Base-by-base conservation (phyloP, 495 filamentous ascomycete species). In the Podospora sp. region DNA sequence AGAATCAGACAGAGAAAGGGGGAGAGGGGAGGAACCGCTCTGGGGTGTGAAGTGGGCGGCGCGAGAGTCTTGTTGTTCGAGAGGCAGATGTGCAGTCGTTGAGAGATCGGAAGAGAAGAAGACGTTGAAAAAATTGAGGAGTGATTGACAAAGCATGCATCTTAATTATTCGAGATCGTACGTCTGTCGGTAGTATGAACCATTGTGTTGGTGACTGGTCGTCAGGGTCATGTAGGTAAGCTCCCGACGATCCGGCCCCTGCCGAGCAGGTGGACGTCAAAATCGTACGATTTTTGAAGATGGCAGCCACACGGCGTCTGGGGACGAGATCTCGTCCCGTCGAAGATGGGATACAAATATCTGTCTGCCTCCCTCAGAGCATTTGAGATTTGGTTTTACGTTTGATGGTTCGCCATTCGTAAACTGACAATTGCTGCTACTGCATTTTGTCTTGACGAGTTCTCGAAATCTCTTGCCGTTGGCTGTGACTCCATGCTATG, bases 241-340 rank as follows among this genome's bases (percentile, higher is more conserved):
- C 16, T 55, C 52, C 66, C 29, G 71, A 65, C 64, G 73, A 73
- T 75, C 73, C 71, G 69, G 70, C 24, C 68, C 46, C 65, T 61
- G 65, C 73, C 65, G 64, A 71, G 62, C 66, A 66, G 29, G 8
- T 3, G 8, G 4, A 8, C 8, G 70, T 65, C 69, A 67, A 65
- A 71, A 75, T 75, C 73, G 73, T 72, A 73, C 73, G 71, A 73
- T 73, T 69, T 69, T 68, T 66, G 65, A 68, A 63, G 63, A 46
- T 65, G 50, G 49, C 50, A 58, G 66, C 60, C 68, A 63, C 55
- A 56, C 16, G 35, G 20, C 56, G 52, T 22, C 24, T 26, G 52
- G 24, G 21, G 52, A 55, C 2, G 16, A 55, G 9, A 26, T n/a
- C 20, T 55, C 2, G 52, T 55, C 24, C 52, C 52, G 22, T 60